phyloP scores from a whole-genome alignment of 768 basidiomycete genomes.

The Tubosaeta sp. region DNA sequence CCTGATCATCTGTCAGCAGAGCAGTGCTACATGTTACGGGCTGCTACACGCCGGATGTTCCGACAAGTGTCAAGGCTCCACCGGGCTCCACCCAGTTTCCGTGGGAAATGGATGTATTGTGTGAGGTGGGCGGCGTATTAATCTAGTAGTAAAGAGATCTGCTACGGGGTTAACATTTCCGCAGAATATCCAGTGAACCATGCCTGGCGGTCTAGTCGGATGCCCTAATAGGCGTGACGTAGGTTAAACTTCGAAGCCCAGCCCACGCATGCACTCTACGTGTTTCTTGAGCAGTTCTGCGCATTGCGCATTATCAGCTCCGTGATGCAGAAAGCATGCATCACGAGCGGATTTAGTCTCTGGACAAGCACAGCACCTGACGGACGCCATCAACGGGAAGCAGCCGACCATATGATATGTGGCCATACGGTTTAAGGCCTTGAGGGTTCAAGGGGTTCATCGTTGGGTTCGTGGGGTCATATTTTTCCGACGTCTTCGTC shows the following conservation, averaged over 20 bases:
- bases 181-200: not conserved
- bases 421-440: conserved; percentile 87
- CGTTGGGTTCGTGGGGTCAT: conserved; percentile 71
- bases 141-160: not conserved
- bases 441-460: conserved; percentile 89
- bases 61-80: too few relatives aligned
- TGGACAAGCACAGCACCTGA: conserved; percentile 94
- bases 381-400: conserved; percentile 1
- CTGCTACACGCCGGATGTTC: not conserved
- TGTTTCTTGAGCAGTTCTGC: conserved; percentile 75
- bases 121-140: conserved; percentile 8
- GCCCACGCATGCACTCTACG: conserved; percentile 83
- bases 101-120: not conserved
- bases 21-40: not conserved
- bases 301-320: conserved; percentile 74
- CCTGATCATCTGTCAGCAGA: not conserved
- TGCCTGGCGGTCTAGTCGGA: not conserved
- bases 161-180: conserved; percentile 1
- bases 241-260: conserved; percentile 78
- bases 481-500: conserved; percentile 38
- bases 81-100: too few relatives aligned
- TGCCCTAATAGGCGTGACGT: not conserved
- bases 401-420: not conserved
- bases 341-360: conserved; percentile 90
- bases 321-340: conserved; percentile 80